These are phyloP conservation scores for Didymella pomorum DNA, from an alignment of 2,329 filamentous ascomycete genomes.

Conservation along the genomic window DNA sequence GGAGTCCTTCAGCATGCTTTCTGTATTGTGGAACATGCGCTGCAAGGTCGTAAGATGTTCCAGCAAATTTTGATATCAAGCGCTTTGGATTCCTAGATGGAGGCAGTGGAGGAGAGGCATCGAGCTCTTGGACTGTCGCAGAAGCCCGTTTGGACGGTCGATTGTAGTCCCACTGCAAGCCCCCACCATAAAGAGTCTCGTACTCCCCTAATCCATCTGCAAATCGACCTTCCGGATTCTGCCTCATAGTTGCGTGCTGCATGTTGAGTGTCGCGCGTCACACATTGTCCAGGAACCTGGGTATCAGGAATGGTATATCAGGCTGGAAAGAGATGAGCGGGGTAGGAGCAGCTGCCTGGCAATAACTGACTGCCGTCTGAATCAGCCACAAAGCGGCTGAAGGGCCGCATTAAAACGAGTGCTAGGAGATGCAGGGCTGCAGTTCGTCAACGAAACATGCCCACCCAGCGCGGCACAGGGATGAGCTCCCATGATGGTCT, in stretches of 20 bases:
- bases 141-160: slow-evolving; percentile 8
- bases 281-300: slow-evolving; percentile 2
- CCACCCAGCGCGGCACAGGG: slow-evolving; percentile 1
- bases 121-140: slow-evolving; percentile 13
- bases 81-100: neutral
- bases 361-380: slow-evolving; percentile 1
- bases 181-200: slow-evolving; percentile 11
- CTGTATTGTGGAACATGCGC: slow-evolving; percentile 15
- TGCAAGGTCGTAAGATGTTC: slow-evolving; percentile 23
- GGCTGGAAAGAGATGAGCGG: slow-evolving; percentile 5
- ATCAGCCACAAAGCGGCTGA: slow-evolving; percentile 14
- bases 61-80: slow-evolving; percentile 9
- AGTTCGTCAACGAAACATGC: slow-evolving; percentile 1
- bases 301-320: slow-evolving; percentile 7
- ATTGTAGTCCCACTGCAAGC: slow-evolving; percentile 8
- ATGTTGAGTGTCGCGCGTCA: slow-evolving; percentile 10
- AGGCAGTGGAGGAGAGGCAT: neutral
- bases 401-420: neutral
- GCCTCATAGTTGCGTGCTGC: slow-evolving; percentile 4
- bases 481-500: slow-evolving; percentile 3
- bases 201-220: slow-evolving; percentile 14
- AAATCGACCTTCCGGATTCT: slow-evolving; percentile 3
- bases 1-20: slow-evolving; percentile 22
- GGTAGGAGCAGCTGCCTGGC: slow-evolving; percentile 6
- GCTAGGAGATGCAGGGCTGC: slow-evolving; percentile 1